phyloP scores from a whole-genome alignment of 2,329 filamentous ascomycete genomes.

The Monilinia fructigena region DNA sequence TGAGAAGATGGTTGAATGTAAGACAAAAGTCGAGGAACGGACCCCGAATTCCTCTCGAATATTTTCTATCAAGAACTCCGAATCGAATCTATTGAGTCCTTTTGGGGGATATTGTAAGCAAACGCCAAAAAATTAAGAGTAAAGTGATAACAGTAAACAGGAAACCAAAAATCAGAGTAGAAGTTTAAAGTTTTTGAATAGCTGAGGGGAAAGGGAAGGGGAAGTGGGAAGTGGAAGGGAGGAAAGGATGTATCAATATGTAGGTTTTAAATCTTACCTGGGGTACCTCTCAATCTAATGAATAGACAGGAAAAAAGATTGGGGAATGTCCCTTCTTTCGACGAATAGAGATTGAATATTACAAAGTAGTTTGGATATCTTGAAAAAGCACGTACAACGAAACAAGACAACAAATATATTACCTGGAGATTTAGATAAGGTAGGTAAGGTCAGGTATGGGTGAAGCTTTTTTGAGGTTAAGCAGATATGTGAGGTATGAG shows the following conservation, averaged over 20 bases:
- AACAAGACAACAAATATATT: neutral
- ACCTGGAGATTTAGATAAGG: no score
- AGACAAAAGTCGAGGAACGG: slow-evolving; percentile 4
- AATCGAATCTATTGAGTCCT: neutral
- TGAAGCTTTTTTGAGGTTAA: no score
- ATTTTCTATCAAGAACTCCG: neutral
- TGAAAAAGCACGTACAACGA: neutral
- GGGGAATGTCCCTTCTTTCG: slow-evolving; percentile 1
- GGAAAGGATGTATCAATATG: neutral
- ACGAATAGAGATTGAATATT: slow-evolving; percentile 7
- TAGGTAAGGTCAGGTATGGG: no score
- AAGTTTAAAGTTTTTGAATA: neutral
- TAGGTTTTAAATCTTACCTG: slow-evolving; percentile 18
- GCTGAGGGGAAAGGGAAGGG: slow-evolving; percentile 4
- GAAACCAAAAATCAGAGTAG: neutral
- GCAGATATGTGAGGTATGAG: no score
- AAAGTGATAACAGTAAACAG: neutral
- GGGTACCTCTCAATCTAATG: slow-evolving; percentile 10
- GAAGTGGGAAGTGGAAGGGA: neutral
- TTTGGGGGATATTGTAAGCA: neutral
- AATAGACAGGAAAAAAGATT: slow-evolving; percentile 2
- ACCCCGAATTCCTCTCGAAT: neutral
- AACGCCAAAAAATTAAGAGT: neutral
- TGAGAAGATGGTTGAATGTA: slow-evolving; percentile 21
- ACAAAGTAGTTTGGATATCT: neutral